Conservation (phyloP, 225 moss, liverwort and hornwort genomes). For the Neckera pumila region DNA sequence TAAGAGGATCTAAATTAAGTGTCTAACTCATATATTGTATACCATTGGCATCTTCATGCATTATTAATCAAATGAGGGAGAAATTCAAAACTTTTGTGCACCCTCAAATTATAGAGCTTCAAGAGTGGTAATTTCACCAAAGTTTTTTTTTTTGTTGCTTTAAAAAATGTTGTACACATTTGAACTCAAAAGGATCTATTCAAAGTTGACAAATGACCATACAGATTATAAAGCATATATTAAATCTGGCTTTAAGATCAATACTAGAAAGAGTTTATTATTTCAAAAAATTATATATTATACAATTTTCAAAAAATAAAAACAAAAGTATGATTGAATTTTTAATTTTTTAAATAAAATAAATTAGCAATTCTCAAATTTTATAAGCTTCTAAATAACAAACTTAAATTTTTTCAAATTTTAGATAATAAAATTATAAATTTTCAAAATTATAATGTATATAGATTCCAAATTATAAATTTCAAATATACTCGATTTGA, state of each 20-base stretch:
- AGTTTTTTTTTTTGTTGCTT: background rate
- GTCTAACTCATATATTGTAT: background rate
- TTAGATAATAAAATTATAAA: too few species aligned
- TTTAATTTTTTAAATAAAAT: too few species aligned
- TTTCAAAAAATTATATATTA: too few species aligned
- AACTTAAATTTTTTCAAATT: background rate
- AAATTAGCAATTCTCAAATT: background rate
- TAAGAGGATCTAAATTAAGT: accelerated
- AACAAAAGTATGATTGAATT: background rate
- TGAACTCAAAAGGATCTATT: background rate
- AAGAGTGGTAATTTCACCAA: accelerated
- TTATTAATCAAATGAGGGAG: too few species aligned
- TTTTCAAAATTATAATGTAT: background rate
- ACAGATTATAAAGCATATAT: accelerated
- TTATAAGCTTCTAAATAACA: background rate
- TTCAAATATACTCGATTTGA: too few species aligned
- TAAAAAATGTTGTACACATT: too few species aligned
- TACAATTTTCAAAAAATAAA: background rate
- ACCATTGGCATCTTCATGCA: accelerated
- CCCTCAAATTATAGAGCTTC: background rate
- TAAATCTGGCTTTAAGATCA: accelerated
- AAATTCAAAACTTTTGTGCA: background rate
- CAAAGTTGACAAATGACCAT: background rate
- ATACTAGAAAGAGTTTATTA: background rate
- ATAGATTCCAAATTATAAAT: background rate